Base-by-base conservation (phyloP, 2,329 filamentous ascomycete species). In the Pseudogymnoascus sp. region DNA sequence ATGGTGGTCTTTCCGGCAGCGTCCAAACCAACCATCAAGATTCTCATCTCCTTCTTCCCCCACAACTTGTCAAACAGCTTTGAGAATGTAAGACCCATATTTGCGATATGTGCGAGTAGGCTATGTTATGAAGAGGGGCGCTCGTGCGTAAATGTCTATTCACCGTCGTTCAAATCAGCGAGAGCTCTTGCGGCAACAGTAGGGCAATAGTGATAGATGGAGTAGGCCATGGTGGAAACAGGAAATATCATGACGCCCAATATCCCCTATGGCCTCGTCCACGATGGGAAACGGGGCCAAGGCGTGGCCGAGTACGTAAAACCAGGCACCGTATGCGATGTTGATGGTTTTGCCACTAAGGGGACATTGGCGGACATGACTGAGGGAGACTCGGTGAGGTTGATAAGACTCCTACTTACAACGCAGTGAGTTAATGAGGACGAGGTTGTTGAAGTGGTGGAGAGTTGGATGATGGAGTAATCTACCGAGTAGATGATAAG, bases 31-130 rank as follows among this genome's bases (percentile, higher is more conserved):
- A 99, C 92, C 94, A 99, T 99, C 80, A 99, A 80, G 83, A 99
- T 97, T 84, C 94, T 88, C 94, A 99, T 99, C 87, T 99, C 94
- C 88, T 97, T 97, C 89, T 96, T 96, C 75, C 93, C 92, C 89
- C 91, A 96, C 79, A 97, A 86, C 82, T 89, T 87, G 77, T 96
- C 91, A 79, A 97, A 94, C 76, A 97, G 79, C 86, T 94, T 96
- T 74, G 92, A 97, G 82, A 97, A 91, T 76, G 89, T 87, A 79
- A 97, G 85, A 95, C 94, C 94, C 94, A 99, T 99, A 80, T 79
- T 92, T 82, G 84, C 83, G 83, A 79, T 77, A 74, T 73, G 65
- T 75, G 75, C 72, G 73, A 68, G 62, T 60, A 4, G 58, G 49
- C 7, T 55, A 60, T 63, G 64, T 63, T 61, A 68, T 72, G 71